Base-by-base conservation (phyloP, 2,329 filamentous ascomycete species). In the Fusarium transvaalense region DNA sequence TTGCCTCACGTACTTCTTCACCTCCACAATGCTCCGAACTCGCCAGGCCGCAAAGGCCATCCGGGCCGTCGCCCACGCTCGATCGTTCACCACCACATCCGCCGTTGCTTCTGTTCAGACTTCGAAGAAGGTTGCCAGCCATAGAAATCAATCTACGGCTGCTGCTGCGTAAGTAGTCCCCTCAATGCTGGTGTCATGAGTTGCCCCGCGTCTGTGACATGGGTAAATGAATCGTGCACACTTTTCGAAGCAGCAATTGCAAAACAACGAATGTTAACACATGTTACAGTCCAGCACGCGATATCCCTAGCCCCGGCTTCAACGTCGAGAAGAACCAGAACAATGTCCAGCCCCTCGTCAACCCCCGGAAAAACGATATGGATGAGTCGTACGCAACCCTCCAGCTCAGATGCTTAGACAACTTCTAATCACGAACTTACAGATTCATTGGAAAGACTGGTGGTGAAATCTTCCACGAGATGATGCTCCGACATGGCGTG, bases 381-480 rank as follows among this genome's bases (percentile, higher is more conserved):
- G 92, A 94, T 79, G 92, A 94, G 79, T 94, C 92, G 90, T 93
- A 89, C 72, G 91, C 85, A 55, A 53, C 56, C 67, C 50, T 47
- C 39, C 25, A 37, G 39, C 23, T 32, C 57, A 31, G 38, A 56
- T 21, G 25, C 29, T 27, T 25, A 27, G 39, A 57, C 54, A 31
- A 27, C 25, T 35, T 57, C 50, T 48, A 23, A 64, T 47, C 23
- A 43, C 34, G 19, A 15, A 37, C 48, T 56, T 43, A 31, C 71
- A 93, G 91, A 64, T 97, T 98, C 80, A 93, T 98, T 76, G 95
- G 95, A 68, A 95, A 94, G 86, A 97, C 89, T 50, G 95, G 96
- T 77, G 96, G 96, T 77, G 91, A 97, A 81, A 97, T 98, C 74
- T 97, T 98, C 82, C 94, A 98, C 81, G 95, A 98, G 83, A 98